Evolutionary conservation across 129 eudicot species (phyloP), one percentile per base, ranked within the genome.

Genomic region (Logfia minima): DNA sequence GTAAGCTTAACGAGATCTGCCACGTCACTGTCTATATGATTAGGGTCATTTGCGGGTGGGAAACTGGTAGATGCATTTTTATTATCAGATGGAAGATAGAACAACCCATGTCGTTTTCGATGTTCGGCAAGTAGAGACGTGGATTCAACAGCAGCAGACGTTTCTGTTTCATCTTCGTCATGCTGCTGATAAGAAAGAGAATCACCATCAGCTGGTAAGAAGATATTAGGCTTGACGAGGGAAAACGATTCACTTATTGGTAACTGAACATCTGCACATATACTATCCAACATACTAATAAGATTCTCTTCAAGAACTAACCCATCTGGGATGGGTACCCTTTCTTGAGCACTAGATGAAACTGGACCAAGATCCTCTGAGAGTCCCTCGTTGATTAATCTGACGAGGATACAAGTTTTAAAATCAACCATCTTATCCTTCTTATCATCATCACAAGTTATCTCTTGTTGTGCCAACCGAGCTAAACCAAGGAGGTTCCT

Each of bases 331-430:
- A 91, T 61, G 0, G 85, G 86, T 48, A 93, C 90, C 86, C 90
- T 81, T 63, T 86, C 85, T 84, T 91, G 98, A 79, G 96, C 90
- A 89, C 59, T 89, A 17, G 59, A 58, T 32, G 98, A 82, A 80
- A 91, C 82, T 37, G 98, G 98, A 87, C 96, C 98, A 66, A 93
- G 83, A 73, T 93, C 98, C 85, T 91, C 97, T 16, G 90, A 81
- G 37, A 85, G 87, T 64, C 90, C 84, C 70, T 83, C 86, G 23
- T 70, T 70, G 71, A 94, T 71, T 61, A 85, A 72, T 78, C 60
- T 82, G 72, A 86, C 67, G n/a, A 83, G 67, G 29, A 83, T 87
- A 55, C 73, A 75, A 63, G 82, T 75, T 76, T 84, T 87, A 2
- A 77, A 29, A 79, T 79, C 79, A 21, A 74, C 43, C 43, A 60